Base-by-base conservation (phyloP, 306 rosid genomes). In the Vigna reflexopilosa region DNA sequence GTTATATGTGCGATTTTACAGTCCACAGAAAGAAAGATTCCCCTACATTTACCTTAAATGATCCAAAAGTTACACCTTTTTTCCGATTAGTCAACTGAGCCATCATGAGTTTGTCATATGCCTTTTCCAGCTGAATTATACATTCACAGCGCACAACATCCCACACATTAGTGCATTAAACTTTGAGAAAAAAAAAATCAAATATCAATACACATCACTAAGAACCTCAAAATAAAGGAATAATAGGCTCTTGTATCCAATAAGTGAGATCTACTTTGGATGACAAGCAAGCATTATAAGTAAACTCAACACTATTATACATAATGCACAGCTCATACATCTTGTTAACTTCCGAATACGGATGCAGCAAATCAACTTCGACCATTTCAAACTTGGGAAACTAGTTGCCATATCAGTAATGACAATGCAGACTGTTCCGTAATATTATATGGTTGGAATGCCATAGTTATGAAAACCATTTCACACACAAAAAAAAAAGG, bases 41-140 rank as follows among this genome's bases (percentile, higher is more conserved):
- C 34, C 13, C 28, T 34, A 66, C 58, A 28, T 74, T 26, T 88
- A 91, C 99, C 99, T 95, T 84, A 81, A 93, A 83, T 69, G 91
- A 81, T 67, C 98, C 99, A 91, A 87, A 89, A 44, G 93, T 90
- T 78, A 95, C 87, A 26, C 99, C 99, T 80, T 91, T 95, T 85
- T 95, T 95, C 87, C 99, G 90, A 86, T 88, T 91, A 34, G 83
- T 80, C 79, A 95, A 84, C 74, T 95, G 99, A 71, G 97, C 85
- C 99, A 95, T 95, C 99, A 95, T 95, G 81, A 95, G 77, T 81
- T 86, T 88, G 89, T 95, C 99, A 76, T 95, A 95, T 56, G 98
- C 98, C 82, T 83, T 93, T 68, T 93, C 99, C 78, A 95, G 87
- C 99, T 95, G 89, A 72, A 81, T 67, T 22, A 81, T 11, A 68